Conservation (phyloP, 2,329 filamentous ascomycete genomes). For the Calonectria hongkongensis region DNA sequence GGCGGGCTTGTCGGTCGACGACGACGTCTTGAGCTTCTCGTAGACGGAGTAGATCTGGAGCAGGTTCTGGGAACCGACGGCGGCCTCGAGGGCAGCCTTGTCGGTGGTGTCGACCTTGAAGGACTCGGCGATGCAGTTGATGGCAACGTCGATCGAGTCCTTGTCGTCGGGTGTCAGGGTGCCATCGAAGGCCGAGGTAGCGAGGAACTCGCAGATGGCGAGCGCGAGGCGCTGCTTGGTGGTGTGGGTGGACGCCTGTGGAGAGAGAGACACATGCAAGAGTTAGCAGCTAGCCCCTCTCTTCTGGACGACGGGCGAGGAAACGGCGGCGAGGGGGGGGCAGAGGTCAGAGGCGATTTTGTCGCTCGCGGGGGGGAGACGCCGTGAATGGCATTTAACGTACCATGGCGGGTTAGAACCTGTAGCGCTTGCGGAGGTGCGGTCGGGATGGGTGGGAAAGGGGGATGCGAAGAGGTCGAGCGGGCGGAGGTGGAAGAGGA, state of each 20-base stretch:
- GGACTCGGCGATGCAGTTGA: slow-evolving; percentile 94
- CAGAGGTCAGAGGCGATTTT: not conserved
- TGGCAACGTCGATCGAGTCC: slow-evolving; percentile 94
- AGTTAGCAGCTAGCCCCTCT: slow-evolving; percentile 29
- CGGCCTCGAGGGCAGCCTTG: slow-evolving; percentile 81
- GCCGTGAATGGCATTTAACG: not conserved
- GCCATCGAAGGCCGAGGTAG: slow-evolving; percentile 88
- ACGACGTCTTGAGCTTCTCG: slow-evolving; percentile 86
- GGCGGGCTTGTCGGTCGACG: slow-evolving; percentile 65
- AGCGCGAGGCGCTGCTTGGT: slow-evolving; percentile 92
- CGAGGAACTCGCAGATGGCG: slow-evolving; percentile 96
- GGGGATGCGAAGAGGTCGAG: slow-evolving; percentile 10
- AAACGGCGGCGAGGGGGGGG: not conserved
- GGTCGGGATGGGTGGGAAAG: slow-evolving; percentile 22
- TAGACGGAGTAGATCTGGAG: slow-evolving; percentile 95
- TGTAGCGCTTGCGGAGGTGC: slow-evolving; percentile 14
- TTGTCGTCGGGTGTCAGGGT: slow-evolving; percentile 91
- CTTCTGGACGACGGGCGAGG: not conserved
- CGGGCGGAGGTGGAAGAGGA: slow-evolving; percentile 16
- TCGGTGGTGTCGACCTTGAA: slow-evolving; percentile 96
- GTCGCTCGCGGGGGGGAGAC: too few species aligned
- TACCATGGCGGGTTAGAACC: slow-evolving; percentile 36
- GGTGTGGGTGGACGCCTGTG: slow-evolving; percentile 62
- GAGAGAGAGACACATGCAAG: not conserved
- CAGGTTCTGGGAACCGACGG: slow-evolving; percentile 90